These are phyloP conservation scores for Oryza longistaminata DNA, from an alignment of 176 grass and related monocot genomes.

Conservation along the genomic window DNA sequence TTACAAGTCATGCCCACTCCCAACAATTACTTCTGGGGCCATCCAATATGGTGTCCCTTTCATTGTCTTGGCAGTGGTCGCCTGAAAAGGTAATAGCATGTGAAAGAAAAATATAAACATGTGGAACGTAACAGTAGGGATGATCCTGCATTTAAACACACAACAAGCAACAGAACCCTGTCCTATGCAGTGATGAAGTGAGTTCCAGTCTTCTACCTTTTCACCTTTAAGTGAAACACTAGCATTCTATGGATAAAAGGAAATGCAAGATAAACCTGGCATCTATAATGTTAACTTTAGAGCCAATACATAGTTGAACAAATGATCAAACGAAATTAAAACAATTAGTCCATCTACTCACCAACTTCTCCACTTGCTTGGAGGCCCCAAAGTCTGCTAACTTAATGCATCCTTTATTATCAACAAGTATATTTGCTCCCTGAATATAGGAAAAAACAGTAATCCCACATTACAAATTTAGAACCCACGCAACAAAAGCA, in stretches of 20 bases:
- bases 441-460: slow-evolving; percentile 38
- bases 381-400: slow-evolving; percentile 96
- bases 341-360: slow-evolving; percentile 24
- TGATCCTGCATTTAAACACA: background rate
- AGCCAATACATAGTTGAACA: background rate
- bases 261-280: background rate
- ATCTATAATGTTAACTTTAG: background rate
- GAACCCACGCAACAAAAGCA: slow-evolving; percentile 3
- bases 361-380: slow-evolving; percentile 94
- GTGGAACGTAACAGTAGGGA: background rate
- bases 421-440: slow-evolving; percentile 95
- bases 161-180: background rate
- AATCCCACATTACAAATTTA: background rate
- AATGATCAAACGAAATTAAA: background rate
- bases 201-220: background rate
- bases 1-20: slow-evolving; percentile 85
- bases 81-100: slow-evolving; percentile 29
- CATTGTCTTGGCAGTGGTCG: slow-evolving; percentile 84
- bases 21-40: slow-evolving; percentile 96
- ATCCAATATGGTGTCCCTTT: slow-evolving; percentile 94
- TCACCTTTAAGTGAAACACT: background rate
- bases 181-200: background rate
- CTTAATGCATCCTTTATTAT: slow-evolving; percentile 96
- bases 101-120: background rate
- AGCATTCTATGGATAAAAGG: background rate